Evolutionary conservation across 306 rosid genomes (phyloP), one percentile per base, ranked within the genome.

Genomic region (Prosopis cineraria): DNA sequence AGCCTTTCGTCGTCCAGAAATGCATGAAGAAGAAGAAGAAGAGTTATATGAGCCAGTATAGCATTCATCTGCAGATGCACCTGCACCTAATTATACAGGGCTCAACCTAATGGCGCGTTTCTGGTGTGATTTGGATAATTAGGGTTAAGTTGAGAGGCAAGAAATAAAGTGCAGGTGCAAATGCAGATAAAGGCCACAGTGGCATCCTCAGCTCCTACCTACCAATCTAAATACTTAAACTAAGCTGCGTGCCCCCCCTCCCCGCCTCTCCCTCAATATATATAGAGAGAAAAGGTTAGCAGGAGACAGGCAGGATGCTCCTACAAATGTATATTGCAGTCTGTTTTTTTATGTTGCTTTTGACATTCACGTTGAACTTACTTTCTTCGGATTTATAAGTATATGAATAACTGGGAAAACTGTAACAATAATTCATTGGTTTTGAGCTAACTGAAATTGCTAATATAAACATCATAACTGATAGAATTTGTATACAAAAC

Each of bases 111-210:
- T 7, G 17, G 65, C 17, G 25, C 0, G n/a, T n/a, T 10, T 5
- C 3, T 25, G 64, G 7, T 56, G 24, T 24, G 63, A 24, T 56
- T 25, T 24, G 36, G 36, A 4, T 27, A 56, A 24, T 55, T 25
- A 25, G 34, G 34, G n/a, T n/a, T n/a, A n/a, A n/a, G 64, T 13
- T 12, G 33, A 58, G 70, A 64, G 50, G 9, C 58, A 24, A 5
- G 25, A 19, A 69, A 68, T 13, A 34, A 86, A 84, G 92, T 90
- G 95, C 95, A 90, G 92, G 89, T 90, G 91, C 93, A 89, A 89
- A 89, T 88, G 93, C 93, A 89, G 93, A 79, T 43, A 79, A 89
- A 89, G 62, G 83, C 84, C 45, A 83, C 72, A 22, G 74, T 81
- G 91, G 90, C 66, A 22, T n/a, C n/a, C n/a, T 3, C 20, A 60